Conservation (phyloP, 2,329 filamentous ascomycete species). For the Phyllosticta paracitricarpa region DNA sequence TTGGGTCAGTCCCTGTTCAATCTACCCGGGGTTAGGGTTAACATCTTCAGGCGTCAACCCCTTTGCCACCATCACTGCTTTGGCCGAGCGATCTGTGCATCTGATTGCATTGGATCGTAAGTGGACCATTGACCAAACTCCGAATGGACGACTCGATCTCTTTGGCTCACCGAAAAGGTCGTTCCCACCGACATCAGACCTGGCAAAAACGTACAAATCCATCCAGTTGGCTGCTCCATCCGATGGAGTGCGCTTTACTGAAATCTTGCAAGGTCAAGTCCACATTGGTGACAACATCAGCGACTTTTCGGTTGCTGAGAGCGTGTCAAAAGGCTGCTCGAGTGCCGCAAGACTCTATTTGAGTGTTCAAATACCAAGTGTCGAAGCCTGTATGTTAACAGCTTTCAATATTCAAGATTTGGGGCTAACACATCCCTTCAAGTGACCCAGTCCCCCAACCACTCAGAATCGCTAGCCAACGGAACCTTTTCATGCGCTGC, state of each 20-base stretch:
- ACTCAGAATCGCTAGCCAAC: constrained; percentile 45
- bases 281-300: constrained; percentile 35
- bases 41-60: constrained; percentile 48
- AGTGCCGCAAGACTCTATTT: constrained; percentile 14
- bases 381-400: background rate
- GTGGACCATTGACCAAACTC: constrained; percentile 37
- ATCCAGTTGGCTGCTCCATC: no score
- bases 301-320: constrained; percentile 39
- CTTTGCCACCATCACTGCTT: constrained; percentile 57
- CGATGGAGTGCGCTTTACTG: constrained; percentile 54
- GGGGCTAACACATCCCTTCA: no score
- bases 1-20: constrained; percentile 37
- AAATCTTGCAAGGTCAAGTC: constrained; percentile 55
- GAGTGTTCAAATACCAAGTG: constrained; percentile 12
- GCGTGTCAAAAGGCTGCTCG: constrained; percentile 8
- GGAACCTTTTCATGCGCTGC: constrained; percentile 49
- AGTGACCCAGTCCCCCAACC: constrained; percentile 37
- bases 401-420: background rate
- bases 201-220: no score
- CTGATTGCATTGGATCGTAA: constrained; percentile 35
- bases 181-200: no score
- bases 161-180: constrained; percentile 10
- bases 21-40: no score
- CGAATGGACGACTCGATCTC: constrained; percentile 12
- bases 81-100: constrained; percentile 55